Percentiles rank a stretch among this genome's conserved stretches.
Conservation (phyloP, 768 basidiomycete species). For the Russula virescens region DNA sequence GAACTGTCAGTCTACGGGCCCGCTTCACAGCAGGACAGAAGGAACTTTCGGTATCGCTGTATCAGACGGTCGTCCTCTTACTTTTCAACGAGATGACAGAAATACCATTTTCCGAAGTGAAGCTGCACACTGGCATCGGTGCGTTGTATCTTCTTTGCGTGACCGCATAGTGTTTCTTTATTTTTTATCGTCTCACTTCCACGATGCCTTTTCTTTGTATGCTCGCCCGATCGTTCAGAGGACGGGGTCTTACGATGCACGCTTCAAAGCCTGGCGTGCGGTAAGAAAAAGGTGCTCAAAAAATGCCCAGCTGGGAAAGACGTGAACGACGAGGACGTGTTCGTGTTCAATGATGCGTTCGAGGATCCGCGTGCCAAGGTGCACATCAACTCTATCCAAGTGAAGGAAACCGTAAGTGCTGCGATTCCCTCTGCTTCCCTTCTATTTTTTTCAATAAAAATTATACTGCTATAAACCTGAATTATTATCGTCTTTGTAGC, state of each 20-base stretch:
- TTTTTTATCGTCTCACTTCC: not conserved
- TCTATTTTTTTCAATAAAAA: not conserved
- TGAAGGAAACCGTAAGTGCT: slow-evolving; percentile 74
- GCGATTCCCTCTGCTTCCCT: not conserved
- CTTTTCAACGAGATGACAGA: slow-evolving; percentile 71
- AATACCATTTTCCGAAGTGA: slow-evolving; percentile 61
- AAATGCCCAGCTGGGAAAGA: slow-evolving; percentile 78
- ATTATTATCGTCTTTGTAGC: slow-evolving; percentile 37
- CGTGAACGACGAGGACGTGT: slow-evolving; percentile 68
- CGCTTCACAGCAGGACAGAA: slow-evolving; percentile 65
- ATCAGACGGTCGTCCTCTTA: slow-evolving; percentile 81
- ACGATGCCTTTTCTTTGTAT: slow-evolving; percentile 18
- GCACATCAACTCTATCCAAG: slow-evolving; percentile 94
- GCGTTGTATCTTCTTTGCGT: slow-evolving; percentile 34
- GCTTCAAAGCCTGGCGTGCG: slow-evolving; percentile 88
- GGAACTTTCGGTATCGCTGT: slow-evolving; percentile 86
- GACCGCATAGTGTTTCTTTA: not conserved
- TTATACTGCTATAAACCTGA: too few relatives aligned
- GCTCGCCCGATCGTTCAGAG: slow-evolving; percentile 40
- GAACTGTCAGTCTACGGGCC: slow-evolving; percentile 70
- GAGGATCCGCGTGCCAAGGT: slow-evolving; percentile 71
- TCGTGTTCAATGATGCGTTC: slow-evolving; percentile 79
- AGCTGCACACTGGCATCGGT: slow-evolving; percentile 68
- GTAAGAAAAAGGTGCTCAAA: slow-evolving; percentile 79
- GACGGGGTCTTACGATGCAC: slow-evolving; percentile 71